phyloP scores from a whole-genome alignment of 2,329 filamentous ascomycete species.

The Colletotrichum simmondsii region DNA sequence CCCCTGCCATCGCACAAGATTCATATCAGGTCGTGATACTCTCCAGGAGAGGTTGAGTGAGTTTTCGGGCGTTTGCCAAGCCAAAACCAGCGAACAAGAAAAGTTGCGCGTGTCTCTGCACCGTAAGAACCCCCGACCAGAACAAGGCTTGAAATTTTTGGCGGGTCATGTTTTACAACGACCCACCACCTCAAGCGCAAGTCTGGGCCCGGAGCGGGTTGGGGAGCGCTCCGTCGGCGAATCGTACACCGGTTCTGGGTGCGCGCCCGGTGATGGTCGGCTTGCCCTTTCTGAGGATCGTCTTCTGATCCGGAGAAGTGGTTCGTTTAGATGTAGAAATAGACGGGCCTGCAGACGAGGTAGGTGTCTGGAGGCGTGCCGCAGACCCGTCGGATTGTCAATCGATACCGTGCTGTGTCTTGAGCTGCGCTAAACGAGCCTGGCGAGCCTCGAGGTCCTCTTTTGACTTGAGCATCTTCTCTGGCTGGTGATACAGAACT shows the following conservation, averaged over 20 bases:
- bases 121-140: constrained; percentile 26
- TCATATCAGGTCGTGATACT: constrained; percentile 36
- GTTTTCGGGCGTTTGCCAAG: constrained; percentile 34
- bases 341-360: constrained; percentile 72
- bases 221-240: constrained; percentile 51
- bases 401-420: constrained; percentile 98
- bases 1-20: constrained; percentile 34
- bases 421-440: constrained; percentile 97
- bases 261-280: constrained; percentile 49
- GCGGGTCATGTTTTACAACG: constrained; percentile 31
- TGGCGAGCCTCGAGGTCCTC: constrained; percentile 93
- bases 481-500: constrained; percentile 74
- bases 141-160: constrained; percentile 29
- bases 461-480: constrained; percentile 83
- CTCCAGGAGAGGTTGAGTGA: constrained; percentile 35
- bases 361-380: constrained; percentile 55
- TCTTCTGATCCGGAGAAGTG: constrained; percentile 52
- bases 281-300: constrained; percentile 57
- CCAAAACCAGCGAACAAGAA: constrained; percentile 33
- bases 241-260: constrained; percentile 53
- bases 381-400: constrained; percentile 84
- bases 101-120: constrained; percentile 24
- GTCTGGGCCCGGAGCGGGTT: constrained; percentile 44
- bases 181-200: constrained; percentile 46
- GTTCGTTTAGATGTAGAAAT: constrained; percentile 51